These are phyloP conservation scores for Ophiostoma australiae DNA, from an alignment of 2,329 filamentous ascomycete genomes.

Conservation along the genomic window DNA sequence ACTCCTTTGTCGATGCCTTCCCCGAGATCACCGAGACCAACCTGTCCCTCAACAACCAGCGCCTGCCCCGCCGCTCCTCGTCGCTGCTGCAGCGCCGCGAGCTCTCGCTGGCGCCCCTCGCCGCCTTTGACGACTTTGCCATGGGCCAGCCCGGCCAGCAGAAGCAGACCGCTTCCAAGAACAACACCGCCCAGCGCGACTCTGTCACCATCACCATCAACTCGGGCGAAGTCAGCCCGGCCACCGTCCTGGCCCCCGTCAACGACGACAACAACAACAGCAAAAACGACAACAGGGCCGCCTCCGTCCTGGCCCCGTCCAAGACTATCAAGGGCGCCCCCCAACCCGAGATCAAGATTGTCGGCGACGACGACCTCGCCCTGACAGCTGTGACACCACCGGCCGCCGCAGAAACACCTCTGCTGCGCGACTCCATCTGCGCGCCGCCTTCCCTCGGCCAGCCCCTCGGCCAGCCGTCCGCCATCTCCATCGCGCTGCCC, in stretches of 20 bases:
- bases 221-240: constrained; percentile 26
- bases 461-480: not conserved
- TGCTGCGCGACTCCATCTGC: constrained; percentile 12
- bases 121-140: constrained; percentile 21
- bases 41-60: constrained; percentile 15
- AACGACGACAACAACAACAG: not conserved
- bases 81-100: constrained; percentile 28
- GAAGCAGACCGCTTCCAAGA: not conserved
- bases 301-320: not conserved
- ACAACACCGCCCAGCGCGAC: not conserved
- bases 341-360: constrained; percentile 24
- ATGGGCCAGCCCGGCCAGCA: not conserved
- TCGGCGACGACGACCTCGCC: constrained; percentile 21
- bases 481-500: constrained; percentile 18
- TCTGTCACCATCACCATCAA: constrained; percentile 19
- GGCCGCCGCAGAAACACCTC: constrained; percentile 11
- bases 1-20: not conserved
- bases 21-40: not conserved
- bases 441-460: not conserved
- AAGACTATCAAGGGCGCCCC: not conserved
- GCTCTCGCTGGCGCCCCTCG: constrained; percentile 23
- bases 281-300: not conserved
- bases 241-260: constrained; percentile 15
- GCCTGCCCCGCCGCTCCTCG: constrained; percentile 27
- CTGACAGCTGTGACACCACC: constrained; percentile 13